phyloP scores from a whole-genome alignment of 1,284 basidiomycete genomes.

The Xerocomus nothofagi region DNA sequence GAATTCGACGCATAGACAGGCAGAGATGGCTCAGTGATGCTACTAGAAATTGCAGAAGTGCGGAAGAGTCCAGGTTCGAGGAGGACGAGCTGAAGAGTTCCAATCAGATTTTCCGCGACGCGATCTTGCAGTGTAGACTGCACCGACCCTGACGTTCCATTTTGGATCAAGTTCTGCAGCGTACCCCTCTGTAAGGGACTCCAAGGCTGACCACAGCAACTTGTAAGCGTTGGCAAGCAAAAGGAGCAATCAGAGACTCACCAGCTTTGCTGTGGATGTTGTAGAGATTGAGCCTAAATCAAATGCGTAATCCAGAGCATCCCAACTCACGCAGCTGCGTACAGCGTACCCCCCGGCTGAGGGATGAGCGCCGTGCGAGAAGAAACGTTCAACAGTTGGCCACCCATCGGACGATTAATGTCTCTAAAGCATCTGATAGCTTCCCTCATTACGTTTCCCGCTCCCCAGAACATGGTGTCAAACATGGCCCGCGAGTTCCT shows the following conservation, averaged over 20 bases:
- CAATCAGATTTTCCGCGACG: constrained; percentile 6
- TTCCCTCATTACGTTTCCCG: constrained; percentile 31
- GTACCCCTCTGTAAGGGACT: constrained; percentile 31
- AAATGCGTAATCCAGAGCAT: neutral
- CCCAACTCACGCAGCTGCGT: constrained; percentile 27
- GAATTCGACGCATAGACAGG: constrained; percentile 26
- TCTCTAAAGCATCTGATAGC: constrained; percentile 31
- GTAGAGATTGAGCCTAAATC: neutral
- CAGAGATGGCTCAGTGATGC: constrained; percentile 13
- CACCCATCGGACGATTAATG: constrained; percentile 25
- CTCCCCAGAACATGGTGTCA: constrained; percentile 37
- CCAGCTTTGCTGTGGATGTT: constrained; percentile 24
- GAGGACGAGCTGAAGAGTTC: constrained; percentile 21
- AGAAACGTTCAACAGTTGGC: constrained; percentile 28
- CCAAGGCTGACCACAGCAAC: constrained; percentile 18
- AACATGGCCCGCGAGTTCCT: constrained; percentile 28
- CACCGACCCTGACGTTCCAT: constrained; percentile 30
- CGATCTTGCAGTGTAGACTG: neutral
- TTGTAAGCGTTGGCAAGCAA: neutral
- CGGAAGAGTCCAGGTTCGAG: constrained; percentile 30
- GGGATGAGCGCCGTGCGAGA: constrained; percentile 29
- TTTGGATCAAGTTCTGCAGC: constrained; percentile 27
- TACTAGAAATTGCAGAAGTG: constrained; percentile 17
- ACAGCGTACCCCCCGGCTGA: constrained; percentile 21
- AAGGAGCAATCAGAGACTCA: neutral